phyloP scores from a whole-genome alignment of 1,284 basidiomycete species.

The Ceraceosorus guamensis region DNA sequence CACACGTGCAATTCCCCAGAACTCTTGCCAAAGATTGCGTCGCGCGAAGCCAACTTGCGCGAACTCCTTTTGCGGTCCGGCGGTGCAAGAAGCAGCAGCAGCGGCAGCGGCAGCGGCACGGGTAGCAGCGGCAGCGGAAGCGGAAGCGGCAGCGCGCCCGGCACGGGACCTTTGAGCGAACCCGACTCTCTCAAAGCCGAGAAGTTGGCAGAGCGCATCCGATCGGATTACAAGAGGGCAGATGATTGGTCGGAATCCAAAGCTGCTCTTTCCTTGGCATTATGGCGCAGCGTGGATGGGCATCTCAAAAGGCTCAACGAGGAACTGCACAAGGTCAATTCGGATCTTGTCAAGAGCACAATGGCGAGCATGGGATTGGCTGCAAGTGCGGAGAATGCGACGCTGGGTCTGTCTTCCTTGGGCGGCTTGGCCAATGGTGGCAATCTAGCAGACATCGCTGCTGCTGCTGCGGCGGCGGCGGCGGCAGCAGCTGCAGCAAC shows the following conservation, averaged over 20 bases:
- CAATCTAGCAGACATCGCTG: background rate
- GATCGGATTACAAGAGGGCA: slow-evolving; percentile 33
- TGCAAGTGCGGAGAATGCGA: background rate
- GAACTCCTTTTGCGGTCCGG: slow-evolving; percentile 25
- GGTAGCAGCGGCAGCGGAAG: slow-evolving; percentile 3
- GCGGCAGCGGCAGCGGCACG: background rate
- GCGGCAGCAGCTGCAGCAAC: too few relatives aligned
- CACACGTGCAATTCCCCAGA: slow-evolving; percentile 12
- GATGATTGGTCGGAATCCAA: slow-evolving; percentile 42
- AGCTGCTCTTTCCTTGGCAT: slow-evolving; percentile 21
- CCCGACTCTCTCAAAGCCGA: slow-evolving; percentile 31
- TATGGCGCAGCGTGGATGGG: slow-evolving; percentile 34
- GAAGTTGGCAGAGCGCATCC: slow-evolving; percentile 35
- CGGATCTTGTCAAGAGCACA: slow-evolving; percentile 20
- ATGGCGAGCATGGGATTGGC: background rate
- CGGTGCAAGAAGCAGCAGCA: background rate
- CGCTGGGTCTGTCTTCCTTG: background rate
- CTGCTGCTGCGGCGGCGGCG: background rate
- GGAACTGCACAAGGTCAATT: slow-evolving; percentile 34
- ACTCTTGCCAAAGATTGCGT: slow-evolving; percentile 31
- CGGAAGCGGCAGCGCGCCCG: slow-evolving; percentile 15
- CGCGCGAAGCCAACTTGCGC: slow-evolving; percentile 32
- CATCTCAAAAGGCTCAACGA: slow-evolving; percentile 32
- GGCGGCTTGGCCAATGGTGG: background rate
- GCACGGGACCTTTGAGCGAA: slow-evolving; percentile 18